These are phyloP conservation scores for Suillus americanus DNA, from an alignment of 768 basidiomycete genomes.

Conservation along the genomic window DNA sequence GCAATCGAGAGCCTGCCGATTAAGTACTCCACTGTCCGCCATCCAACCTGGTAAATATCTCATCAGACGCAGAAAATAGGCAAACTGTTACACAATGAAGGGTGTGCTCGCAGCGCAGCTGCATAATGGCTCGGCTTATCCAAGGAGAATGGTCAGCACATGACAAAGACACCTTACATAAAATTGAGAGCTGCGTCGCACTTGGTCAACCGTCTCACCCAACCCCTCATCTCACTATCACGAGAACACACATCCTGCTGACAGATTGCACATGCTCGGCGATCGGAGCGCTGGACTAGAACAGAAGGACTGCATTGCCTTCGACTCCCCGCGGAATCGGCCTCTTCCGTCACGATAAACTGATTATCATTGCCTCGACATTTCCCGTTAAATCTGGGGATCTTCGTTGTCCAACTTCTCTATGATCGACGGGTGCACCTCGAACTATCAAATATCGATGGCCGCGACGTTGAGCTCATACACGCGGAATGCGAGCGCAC, in stretches of 20 bases:
- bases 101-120: too few relatives aligned
- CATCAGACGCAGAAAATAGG: neutral
- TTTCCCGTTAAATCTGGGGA: neutral
- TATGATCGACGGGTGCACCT: neutral
- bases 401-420: neutral
- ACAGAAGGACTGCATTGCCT: neutral
- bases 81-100: neutral
- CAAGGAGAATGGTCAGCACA: slow-evolving; percentile 1
- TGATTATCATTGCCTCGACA: neutral
- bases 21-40: neutral
- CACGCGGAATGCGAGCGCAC: slow-evolving; percentile 3
- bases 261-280: slow-evolving; percentile 1
- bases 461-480: neutral
- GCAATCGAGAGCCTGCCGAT: neutral
- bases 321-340: neutral
- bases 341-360: neutral
- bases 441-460: neutral
- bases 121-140: neutral
- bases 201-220: neutral
- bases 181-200: neutral
- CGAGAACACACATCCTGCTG: neutral
- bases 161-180: slow-evolving; percentile 8
- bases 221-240: neutral
- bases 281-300: neutral
- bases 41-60: neutral